These are phyloP conservation scores for Suaeda aralocaspica DNA, from an alignment of 148 eudicot genomes.

Conservation along the genomic window DNA sequence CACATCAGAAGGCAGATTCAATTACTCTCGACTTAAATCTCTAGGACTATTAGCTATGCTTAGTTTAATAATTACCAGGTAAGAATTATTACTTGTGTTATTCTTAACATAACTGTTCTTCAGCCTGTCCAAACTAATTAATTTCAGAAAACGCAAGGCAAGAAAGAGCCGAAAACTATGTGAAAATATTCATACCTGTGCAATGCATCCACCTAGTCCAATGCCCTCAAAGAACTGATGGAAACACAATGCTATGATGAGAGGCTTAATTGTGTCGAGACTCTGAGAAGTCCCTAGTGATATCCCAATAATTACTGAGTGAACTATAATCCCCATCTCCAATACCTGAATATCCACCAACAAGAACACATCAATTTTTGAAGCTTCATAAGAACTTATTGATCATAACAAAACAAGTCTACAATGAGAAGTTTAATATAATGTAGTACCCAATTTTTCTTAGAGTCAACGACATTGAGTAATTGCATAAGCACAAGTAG, in stretches of 20 bases:
- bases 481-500: not conserved
- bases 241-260: conserved; percentile 41
- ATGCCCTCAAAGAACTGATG: conserved; percentile 52
- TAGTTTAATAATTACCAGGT: not conserved
- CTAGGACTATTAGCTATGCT: not conserved
- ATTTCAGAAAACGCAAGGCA: not conserved
- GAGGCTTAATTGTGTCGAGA: conserved; percentile 36
- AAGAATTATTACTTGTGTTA: not conserved
- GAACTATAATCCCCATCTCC: conserved; percentile 45
- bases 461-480: not conserved
- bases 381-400: not conserved
- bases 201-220: conserved; percentile 51
- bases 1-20: not conserved
- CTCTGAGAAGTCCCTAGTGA: conserved; percentile 40
- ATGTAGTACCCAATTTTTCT: not conserved
- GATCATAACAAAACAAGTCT: not conserved
- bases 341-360: conserved; percentile 20
- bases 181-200: conserved; percentile 23
- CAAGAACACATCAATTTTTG: not conserved
- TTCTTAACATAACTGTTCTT: not conserved
- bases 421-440: not conserved
- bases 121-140: not conserved
- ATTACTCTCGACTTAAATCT: not conserved
- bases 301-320: conserved; percentile 44
- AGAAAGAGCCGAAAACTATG: not conserved